A percentile compares a stretch with the other conserved stretches of the same genome.
Evolutionary conservation across 2,329 filamentous ascomycete genomes (phyloP).

Genomic region (Colletotrichum theobromicola): DNA sequence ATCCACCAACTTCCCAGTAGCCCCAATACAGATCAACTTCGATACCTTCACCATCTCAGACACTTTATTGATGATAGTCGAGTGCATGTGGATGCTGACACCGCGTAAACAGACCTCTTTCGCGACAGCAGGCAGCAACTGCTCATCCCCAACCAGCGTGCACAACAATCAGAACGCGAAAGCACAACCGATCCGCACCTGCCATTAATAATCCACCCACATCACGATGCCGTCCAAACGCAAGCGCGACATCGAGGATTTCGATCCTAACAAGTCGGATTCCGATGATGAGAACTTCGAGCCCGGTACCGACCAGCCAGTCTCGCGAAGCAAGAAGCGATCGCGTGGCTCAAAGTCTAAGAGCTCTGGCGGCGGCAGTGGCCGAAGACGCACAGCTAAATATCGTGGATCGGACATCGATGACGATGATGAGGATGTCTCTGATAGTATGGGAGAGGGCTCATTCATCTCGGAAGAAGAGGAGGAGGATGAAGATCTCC

Average conservation of each 20-base stretch:
- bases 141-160: neutral
- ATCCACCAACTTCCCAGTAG: neutral
- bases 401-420: constrained; percentile 69
- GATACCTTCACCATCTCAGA: neutral
- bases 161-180: constrained; percentile 7
- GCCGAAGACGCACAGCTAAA: constrained; percentile 41
- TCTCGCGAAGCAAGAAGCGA: constrained; percentile 44
- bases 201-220: neutral
- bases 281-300: constrained; percentile 71
- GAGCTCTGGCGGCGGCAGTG: constrained; percentile 33
- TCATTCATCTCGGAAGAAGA: constrained; percentile 51
- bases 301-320: constrained; percentile 50
- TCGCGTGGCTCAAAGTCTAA: constrained; percentile 36
- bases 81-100: neutral
- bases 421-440: constrained; percentile 62
- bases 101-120: neutral
- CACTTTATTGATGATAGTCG: neutral
- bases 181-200: neutral
- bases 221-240: constrained; percentile 55
- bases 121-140: neutral
- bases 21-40: neutral
- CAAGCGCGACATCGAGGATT: constrained; percentile 63
- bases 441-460: constrained; percentile 56
- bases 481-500: constrained; percentile 42
- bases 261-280: constrained; percentile 72